Conservation (phyloP, 768 basidiomycete species). For the Russula lepida region DNA sequence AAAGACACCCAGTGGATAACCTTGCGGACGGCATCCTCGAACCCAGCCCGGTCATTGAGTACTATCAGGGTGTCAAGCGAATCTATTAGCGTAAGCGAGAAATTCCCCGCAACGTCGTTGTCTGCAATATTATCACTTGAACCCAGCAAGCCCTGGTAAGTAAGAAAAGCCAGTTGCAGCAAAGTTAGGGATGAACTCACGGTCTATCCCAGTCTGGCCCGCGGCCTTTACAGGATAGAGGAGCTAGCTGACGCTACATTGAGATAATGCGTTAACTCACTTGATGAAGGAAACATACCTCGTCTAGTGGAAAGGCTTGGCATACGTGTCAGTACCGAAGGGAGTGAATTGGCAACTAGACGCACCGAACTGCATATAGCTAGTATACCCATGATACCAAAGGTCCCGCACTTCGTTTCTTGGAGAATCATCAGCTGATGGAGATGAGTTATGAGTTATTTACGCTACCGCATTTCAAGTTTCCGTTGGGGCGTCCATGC, state of each 20-base stretch:
- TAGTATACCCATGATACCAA: conserved; percentile 86
- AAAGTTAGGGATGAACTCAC: conserved; percentile 36
- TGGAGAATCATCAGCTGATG: not conserved
- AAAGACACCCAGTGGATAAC: conserved; percentile 81
- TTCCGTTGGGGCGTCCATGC: conserved; percentile 55
- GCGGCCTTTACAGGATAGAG: conserved; percentile 76
- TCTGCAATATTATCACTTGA: conserved; percentile 59
- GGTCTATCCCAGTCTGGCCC: conserved; percentile 83
- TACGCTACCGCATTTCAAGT: conserved; percentile 43
- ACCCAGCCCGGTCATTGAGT: conserved; percentile 68
- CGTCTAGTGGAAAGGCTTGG: conserved; percentile 77
- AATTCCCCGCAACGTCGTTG: conserved; percentile 95
- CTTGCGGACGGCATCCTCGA: conserved; percentile 76
- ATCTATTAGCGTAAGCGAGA: conserved; percentile 75
- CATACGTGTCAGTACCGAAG: conserved; percentile 9
- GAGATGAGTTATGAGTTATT: not conserved
- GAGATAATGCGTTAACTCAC: not conserved
- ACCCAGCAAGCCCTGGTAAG: conserved; percentile 27
- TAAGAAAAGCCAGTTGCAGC: not conserved
- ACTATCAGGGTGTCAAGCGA: conserved; percentile 86
- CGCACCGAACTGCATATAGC: conserved; percentile 79
- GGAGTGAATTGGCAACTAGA: conserved; percentile 18
- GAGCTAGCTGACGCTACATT: conserved; percentile 52
- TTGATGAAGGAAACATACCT: conserved; percentile 38
- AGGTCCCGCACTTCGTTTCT: conserved; percentile 68